phyloP scores from a whole-genome alignment of 2,329 filamentous ascomycete species.

The Xylaria sp. region DNA sequence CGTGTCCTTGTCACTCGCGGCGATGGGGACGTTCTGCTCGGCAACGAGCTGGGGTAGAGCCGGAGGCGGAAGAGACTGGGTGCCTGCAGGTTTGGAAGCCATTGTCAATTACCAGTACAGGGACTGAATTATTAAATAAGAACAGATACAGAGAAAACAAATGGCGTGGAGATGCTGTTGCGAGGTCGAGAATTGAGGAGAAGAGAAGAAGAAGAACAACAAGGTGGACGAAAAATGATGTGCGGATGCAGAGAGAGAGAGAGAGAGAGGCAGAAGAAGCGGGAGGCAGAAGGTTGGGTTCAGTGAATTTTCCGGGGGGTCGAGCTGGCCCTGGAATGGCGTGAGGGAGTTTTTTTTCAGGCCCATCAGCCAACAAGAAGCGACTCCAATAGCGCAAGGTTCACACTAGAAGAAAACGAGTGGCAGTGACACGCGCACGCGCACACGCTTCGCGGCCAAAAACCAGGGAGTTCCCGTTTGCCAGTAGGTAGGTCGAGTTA shows the following conservation, averaged over 20 bases:
- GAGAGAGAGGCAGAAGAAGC: background rate
- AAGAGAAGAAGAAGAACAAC: too few relatives aligned
- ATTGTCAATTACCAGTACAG: constrained; percentile 20
- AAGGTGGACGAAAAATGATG: too few relatives aligned
- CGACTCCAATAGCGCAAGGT: background rate
- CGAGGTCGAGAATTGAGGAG: too few relatives aligned
- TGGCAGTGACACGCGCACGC: background rate
- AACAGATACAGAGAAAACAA: background rate
- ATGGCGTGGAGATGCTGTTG: background rate
- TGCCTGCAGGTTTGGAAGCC: constrained; percentile 53
- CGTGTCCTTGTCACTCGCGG: constrained; percentile 81
- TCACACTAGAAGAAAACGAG: background rate
- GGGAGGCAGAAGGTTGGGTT: too few relatives aligned
- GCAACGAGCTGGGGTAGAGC: constrained; percentile 86
- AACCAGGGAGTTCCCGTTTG: too few relatives aligned
- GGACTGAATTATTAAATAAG: background rate
- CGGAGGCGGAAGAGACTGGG: constrained; percentile 90
- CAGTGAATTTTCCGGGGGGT: background rate
- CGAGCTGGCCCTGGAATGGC: background rate
- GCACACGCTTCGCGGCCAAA: too few relatives aligned
- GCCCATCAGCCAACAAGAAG: background rate
- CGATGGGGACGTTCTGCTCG: constrained; percentile 82
- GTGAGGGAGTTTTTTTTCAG: background rate
- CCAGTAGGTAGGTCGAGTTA: background rate
- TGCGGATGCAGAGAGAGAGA: too few relatives aligned